A percentile compares a stretch with the other conserved stretches of the same genome.
These are phyloP conservation scores for Leccinum griseonigrum DNA, from an alignment of 1,284 basidiomycete species.

Conservation along the genomic window DNA sequence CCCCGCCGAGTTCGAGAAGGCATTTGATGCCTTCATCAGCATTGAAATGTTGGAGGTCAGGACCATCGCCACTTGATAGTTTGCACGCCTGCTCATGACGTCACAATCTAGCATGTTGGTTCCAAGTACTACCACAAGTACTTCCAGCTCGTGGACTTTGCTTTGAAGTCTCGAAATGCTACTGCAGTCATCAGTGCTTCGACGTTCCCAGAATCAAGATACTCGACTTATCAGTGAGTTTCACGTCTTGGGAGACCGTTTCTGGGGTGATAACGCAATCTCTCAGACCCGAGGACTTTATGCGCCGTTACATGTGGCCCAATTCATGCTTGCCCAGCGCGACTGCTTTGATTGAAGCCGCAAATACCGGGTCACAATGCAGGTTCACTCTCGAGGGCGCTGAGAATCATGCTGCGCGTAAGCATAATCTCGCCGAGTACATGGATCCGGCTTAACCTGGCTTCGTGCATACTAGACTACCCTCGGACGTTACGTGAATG, in stretches of 20 bases:
- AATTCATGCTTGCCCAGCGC: conserved; percentile 86
- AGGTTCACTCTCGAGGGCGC: conserved; percentile 83
- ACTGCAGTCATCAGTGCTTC: conserved; percentile 77
- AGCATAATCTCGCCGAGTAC: conserved; percentile 23
- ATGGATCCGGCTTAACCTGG: conserved; percentile 8
- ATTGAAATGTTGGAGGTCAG: conserved; percentile 89
- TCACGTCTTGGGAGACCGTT: conserved; percentile 3
- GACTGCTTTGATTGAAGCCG: conserved; percentile 66
- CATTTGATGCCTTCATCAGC: conserved; percentile 86
- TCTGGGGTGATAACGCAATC: conserved; percentile 6
- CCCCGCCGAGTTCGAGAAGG: conserved; percentile 70
- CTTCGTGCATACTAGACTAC: conserved; percentile 54
- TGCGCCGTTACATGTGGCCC: conserved; percentile 91
- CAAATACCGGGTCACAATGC: conserved; percentile 62
- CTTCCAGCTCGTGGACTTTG: conserved; percentile 80
- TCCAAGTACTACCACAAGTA: conserved; percentile 71
- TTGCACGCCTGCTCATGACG: conserved; percentile 6
- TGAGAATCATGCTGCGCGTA: conserved; percentile 82
- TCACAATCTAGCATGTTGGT: conserved; percentile 56
- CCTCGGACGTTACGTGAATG: conserved; percentile 89
- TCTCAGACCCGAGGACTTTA: conserved; percentile 78
- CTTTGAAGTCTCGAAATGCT: conserved; percentile 69
- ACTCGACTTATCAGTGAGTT: conserved; percentile 63
- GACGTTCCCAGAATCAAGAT: conserved; percentile 82
- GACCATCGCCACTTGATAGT: neutral